Conservation (phyloP, 805 yeast genomes). For the Saccharomycopsis oosterbeekiorum region DNA sequence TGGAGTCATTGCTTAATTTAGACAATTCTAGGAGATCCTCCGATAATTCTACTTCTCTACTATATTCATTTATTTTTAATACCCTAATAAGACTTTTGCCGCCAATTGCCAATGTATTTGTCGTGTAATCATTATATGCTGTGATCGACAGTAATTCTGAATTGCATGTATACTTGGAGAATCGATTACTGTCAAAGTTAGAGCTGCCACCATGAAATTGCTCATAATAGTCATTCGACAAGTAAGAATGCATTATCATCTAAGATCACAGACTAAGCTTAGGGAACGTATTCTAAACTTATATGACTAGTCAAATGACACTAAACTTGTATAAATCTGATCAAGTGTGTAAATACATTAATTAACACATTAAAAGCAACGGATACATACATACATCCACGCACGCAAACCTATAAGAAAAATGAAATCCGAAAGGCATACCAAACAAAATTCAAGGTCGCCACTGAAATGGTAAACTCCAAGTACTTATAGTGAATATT, state of each 20-base stretch:
- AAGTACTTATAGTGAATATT: too few species aligned
- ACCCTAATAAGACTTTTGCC: slow-evolving; percentile 35
- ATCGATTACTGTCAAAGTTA: neutral
- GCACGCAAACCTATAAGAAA: too few species aligned
- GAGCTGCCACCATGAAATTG: neutral
- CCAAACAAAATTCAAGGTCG: too few species aligned
- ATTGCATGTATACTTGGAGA: neutral
- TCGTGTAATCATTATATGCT: slow-evolving; percentile 2
- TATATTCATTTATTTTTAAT: slow-evolving; percentile 25
- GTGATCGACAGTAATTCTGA: slow-evolving; percentile 14
- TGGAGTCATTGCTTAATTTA: slow-evolving; percentile 25
- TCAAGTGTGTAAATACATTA: too few species aligned
- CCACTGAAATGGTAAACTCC: too few species aligned
- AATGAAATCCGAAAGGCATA: too few species aligned
- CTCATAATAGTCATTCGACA: neutral
- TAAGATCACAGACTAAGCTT: neutral
- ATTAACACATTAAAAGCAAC: too few species aligned
- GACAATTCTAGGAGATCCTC: slow-evolving; percentile 28
- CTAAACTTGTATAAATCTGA: too few species aligned
- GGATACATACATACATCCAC: too few species aligned
- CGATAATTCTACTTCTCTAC: slow-evolving; percentile 24
- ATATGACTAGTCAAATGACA: too few species aligned
- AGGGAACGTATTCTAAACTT: neutral
- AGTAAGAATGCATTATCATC: neutral
- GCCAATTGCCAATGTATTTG: slow-evolving; percentile 28